phyloP scores from a whole-genome alignment of 768 basidiomycete genomes.

The Auricularia sp. region DNA sequence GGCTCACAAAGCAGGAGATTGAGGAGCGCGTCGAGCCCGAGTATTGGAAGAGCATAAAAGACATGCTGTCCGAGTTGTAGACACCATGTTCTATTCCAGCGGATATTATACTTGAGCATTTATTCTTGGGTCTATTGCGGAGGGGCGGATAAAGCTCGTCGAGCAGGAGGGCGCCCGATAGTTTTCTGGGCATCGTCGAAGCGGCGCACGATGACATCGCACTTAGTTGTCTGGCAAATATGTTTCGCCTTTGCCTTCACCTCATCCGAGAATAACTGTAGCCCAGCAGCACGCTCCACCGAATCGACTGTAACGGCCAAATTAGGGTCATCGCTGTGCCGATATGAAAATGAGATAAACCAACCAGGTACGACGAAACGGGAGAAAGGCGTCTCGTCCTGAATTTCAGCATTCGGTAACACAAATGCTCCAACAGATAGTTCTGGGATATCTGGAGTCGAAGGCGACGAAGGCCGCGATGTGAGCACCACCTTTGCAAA shows the following conservation, averaged over 20 bases:
- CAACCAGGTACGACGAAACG: constrained; percentile 75
- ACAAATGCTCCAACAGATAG: constrained; percentile 90
- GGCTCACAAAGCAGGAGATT: constrained; percentile 91
- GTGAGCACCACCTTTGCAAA: constrained; percentile 93
- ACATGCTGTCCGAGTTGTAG: constrained; percentile 64
- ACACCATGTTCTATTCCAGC: neutral
- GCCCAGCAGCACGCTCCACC: constrained; percentile 83
- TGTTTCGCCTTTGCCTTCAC: constrained; percentile 69
- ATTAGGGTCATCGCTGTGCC: constrained; percentile 4
- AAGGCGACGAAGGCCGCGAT: constrained; percentile 62
- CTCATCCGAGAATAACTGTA: constrained; percentile 75
- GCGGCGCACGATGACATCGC: constrained; percentile 74
- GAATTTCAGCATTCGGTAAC: constrained; percentile 86
- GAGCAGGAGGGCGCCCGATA: constrained; percentile 19
- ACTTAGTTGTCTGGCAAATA: constrained; percentile 82
- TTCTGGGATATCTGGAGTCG: constrained; percentile 59
- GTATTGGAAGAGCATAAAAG: constrained; percentile 72
- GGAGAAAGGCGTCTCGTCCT: constrained; percentile 71
- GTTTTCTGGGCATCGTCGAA: constrained; percentile 84
- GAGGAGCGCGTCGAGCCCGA: constrained; percentile 49
- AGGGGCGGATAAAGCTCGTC: constrained; percentile 43
- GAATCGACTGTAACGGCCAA: constrained; percentile 55
- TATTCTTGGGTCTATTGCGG: constrained; percentile 9
- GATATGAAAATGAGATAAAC: constrained; percentile 11
- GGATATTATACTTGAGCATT: constrained; percentile 4